Conservation (phyloP, 2,329 filamentous ascomycete species). For the Penicillium griseofulvum region DNA sequence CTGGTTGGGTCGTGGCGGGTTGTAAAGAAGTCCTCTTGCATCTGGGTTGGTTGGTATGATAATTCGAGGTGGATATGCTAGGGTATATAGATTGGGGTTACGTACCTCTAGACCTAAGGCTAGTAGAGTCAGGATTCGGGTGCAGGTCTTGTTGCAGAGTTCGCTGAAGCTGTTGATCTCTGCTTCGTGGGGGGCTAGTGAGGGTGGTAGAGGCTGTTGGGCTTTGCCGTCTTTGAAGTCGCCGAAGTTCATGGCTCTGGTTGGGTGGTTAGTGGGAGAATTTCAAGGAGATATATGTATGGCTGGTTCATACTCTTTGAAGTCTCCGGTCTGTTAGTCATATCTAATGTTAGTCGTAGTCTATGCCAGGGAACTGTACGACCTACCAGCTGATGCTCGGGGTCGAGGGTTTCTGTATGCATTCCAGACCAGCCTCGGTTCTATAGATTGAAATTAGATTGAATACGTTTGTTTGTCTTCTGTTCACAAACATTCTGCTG, state of each 20-base stretch:
- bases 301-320: constrained; percentile 69
- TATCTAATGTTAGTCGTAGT: constrained; percentile 13
- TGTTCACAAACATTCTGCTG: constrained; percentile 53
- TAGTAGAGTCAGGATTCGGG: constrained; percentile 71
- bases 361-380: neutral
- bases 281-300: neutral
- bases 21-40: constrained; percentile 58
- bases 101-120: constrained; percentile 69
- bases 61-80: neutral
- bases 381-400: constrained; percentile 71
- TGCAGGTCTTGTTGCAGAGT: constrained; percentile 70
- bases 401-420: constrained; percentile 85
- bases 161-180: constrained; percentile 66
- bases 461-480: neutral
- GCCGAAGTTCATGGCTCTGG: constrained; percentile 87
- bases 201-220: constrained; percentile 71
- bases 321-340: constrained; percentile 65
- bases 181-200: constrained; percentile 59
- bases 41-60: constrained; percentile 25
- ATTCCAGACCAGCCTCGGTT: constrained; percentile 88
- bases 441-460: constrained; percentile 38
- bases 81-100: neutral
- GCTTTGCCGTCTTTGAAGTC: constrained; percentile 68
- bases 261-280: constrained; percentile 1
- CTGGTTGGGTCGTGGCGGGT: constrained; percentile 55